Evolutionary conservation across 1,284 basidiomycete genomes (phyloP), one percentile per base, ranked within the genome.

Genomic region (Sutorius eximius): DNA sequence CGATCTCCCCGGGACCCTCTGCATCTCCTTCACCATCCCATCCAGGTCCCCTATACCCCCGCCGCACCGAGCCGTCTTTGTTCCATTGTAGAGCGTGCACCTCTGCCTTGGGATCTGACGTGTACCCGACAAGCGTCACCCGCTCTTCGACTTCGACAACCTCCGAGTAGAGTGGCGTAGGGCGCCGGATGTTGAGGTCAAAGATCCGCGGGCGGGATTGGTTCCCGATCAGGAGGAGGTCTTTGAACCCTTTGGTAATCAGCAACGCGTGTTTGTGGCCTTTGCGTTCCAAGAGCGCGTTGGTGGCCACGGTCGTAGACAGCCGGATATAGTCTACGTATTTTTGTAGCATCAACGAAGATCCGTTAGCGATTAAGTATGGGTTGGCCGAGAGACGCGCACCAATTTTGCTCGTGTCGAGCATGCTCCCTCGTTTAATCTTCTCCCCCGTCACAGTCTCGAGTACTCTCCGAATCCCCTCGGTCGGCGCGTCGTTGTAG

Each of bases 281-380:
- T 69, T 95, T 95, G 37, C 96, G 86, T 69, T 98, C 96, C 6
- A 99, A 81, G 0, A 99, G 80, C 0, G 96, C 95, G 64, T 98
- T 99, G 16, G 96, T 99, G 0, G 93, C 96, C 3, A 98, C 94
- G 0, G 96, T 99, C 0, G 96, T 98, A 0, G 91, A 94, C 3
- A 98, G 77, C 16, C 95, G 84, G 59, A 97, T 94, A 68, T 93
- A 95, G 63, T 96, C 94, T 94, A 56, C 4, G 2, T 41, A n/a
- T 44, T 16, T 44, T 12, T 50, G 43, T 48, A 27, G 24, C 24
- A 5, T 27, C 6, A 27, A 27, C 24, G 5, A 27, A 27, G 24
- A 27, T 5, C 24, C n/a, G 18, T 30, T 6, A 45, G 43, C 7
- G 6, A 5, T 16, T 16, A 16, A n/a, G 9, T 6, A 18, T 10